phyloP scores from a whole-genome alignment of 139 green algal genomes.

The Coccomyxa sp. region DNA sequence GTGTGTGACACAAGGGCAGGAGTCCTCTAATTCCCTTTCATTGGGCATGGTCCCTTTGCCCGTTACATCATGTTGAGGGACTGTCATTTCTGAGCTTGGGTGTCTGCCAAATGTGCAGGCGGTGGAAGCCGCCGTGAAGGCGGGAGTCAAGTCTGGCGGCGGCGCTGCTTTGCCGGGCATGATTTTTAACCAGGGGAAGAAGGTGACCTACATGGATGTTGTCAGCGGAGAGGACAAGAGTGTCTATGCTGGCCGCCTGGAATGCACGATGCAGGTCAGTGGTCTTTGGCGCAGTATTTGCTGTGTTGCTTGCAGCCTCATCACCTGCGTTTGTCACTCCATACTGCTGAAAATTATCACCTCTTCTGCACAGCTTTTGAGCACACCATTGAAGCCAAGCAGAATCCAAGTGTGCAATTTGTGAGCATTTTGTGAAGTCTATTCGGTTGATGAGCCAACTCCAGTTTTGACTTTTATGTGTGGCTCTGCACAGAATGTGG shows the following conservation, averaged over 20 bases:
- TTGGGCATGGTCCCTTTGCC: too few species aligned
- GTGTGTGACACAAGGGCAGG: neutral
- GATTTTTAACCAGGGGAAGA: conserved; percentile 98
- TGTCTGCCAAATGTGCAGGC: conserved; percentile 19
- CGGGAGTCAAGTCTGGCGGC: conserved; percentile 34
- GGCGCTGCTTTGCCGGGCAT: conserved; percentile 83
- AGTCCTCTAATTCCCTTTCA: too few species aligned
- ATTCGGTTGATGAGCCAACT: too few species aligned
- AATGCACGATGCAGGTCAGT: conserved; percentile 92
- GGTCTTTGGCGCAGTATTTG: neutral
- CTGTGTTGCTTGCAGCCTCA: neutral
- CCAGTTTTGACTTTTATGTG: too few species aligned
- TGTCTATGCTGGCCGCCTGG: conserved; percentile 78
- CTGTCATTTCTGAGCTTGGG: neutral
- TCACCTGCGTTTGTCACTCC: neutral
- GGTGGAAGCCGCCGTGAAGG: conserved; percentile 46
- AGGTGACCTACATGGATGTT: conserved; percentile 42
- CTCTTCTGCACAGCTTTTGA: too few species aligned
- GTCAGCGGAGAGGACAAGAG: conserved; percentile 27
- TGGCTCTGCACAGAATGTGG: conserved; percentile 64
- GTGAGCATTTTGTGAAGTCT: too few species aligned
- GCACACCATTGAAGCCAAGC: too few species aligned
- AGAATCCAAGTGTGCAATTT: too few species aligned
- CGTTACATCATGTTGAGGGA: neutral
- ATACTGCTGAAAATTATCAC: too few species aligned